Evolutionary conservation across 1,284 basidiomycete genomes (phyloP).

Genomic region (Calocybe gambosa): DNA sequence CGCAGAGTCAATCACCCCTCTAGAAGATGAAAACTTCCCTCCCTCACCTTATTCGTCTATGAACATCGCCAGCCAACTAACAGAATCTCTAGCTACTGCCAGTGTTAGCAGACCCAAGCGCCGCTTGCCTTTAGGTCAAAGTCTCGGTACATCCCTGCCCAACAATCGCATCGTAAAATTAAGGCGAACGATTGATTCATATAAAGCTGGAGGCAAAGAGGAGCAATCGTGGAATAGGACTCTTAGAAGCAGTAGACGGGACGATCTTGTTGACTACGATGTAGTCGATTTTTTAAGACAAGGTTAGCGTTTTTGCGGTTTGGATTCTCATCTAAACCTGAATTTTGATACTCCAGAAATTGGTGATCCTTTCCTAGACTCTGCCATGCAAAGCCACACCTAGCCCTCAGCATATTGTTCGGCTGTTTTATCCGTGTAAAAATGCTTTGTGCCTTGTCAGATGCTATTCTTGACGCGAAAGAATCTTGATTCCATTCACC

Average conservation of each 20-base stretch:
- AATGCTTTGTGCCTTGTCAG: too few species aligned
- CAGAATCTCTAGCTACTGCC: slow-evolving; percentile 19
- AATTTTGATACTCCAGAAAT: slow-evolving; percentile 28
- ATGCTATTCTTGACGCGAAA: too few species aligned
- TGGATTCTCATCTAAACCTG: neutral
- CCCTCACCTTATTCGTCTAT: slow-evolving; percentile 14
- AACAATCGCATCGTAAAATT: slow-evolving; percentile 32
- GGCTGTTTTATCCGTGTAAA: too few species aligned
- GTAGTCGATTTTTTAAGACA: slow-evolving; percentile 36
- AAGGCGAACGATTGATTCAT: slow-evolving; percentile 32
- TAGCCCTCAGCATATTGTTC: neutral
- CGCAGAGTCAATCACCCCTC: slow-evolving; percentile 32
- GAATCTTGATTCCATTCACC: too few species aligned
- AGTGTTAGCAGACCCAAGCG: slow-evolving; percentile 27
- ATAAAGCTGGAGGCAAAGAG: slow-evolving; percentile 13
- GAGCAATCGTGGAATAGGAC: slow-evolving; percentile 19
- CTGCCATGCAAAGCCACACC: slow-evolving; percentile 14
- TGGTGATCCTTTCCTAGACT: slow-evolving; percentile 38
- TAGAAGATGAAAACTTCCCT: slow-evolving; percentile 27
- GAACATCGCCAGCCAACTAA: slow-evolving; percentile 28
- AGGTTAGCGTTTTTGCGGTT: slow-evolving; percentile 21
- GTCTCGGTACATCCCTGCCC: slow-evolving; percentile 27
- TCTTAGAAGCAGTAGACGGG: slow-evolving; percentile 27
- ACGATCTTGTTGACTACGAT: slow-evolving; percentile 33
- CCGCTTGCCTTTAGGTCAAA: slow-evolving; percentile 28